Evolutionary conservation across 192 early-diverging fungal genomes (phyloP), one percentile per base, ranked within the genome.

Genomic region (Cetraspora pellucida): DNA sequence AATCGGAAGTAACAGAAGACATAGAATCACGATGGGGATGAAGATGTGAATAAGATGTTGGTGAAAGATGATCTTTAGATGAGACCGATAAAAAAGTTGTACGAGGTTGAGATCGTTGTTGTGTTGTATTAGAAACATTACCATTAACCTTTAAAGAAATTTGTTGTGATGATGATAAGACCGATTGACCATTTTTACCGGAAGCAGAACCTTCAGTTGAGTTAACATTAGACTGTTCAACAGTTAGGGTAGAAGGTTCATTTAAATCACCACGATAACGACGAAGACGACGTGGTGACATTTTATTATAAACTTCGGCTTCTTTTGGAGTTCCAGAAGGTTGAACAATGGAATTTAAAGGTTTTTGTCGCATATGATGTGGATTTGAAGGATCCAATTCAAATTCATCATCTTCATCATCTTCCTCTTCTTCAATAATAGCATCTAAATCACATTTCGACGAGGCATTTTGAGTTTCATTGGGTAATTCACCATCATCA

Each of bases 1-100:
- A 55, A 50, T 60, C 70, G 16, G 70, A 75, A 16, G 44, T 46
- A 10, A 30, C 31, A 28, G 73, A 75, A 28, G 72, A 74, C 28
- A 75, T 31, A 14, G 73, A 75, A 54, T 75, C 73, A 63, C 73
- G 73, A 75, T 75, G 73, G 2, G 73, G 3, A 10, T 31, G 17
- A 55, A 17, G 3, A 37, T 37, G 31, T 37, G 31, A 37, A 37
- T 37, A 37, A n/a, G n/a, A n/a, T n/a, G n/a, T n/a, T 37, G 31
- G 31, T 25, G 67, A 50, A 13, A n/a, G 37, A 25, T 69, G 67
- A 69, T 7, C 13, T 14, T 46, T 50, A 9, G 67, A 69, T 9
- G 25, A 69, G n/a, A n/a, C n/a, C n/a, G n/a, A n/a, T n/a, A n/a
- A n/a, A 55, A 55, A 55, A 55, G 52, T n/a, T 72, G 52, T 30